Evolutionary conservation across 2,329 filamentous ascomycete genomes (phyloP), one percentile per base, ranked within the genome.

Genomic region (Thelonectria olida): DNA sequence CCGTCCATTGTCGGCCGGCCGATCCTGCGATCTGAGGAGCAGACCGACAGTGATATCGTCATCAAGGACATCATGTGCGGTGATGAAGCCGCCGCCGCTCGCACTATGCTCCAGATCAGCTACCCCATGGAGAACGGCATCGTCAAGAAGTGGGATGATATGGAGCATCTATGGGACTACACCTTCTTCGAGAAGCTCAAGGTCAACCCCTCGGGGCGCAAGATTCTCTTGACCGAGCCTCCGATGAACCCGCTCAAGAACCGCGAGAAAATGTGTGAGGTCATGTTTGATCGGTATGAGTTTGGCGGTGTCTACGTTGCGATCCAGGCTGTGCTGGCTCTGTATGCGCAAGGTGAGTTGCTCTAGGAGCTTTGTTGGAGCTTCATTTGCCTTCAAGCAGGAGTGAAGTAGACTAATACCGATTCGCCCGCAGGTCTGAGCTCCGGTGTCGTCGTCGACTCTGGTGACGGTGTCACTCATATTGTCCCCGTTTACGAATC

Each of bases 71-170:
- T 99, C 77, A 99, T 99, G 96, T 98, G 95, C 81, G 96, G 96
- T 77, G 96, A 99, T 82, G 95, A 99, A 82, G 96, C 96, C 50
- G 94, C 96, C 15, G 93, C 93, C 54, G 95, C 96, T 68, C 90
- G 96, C 74, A 97, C 92, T 65, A 97, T 97, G 93, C 89, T 99
- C 63, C 96, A 99, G 80, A 96, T 99, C 76, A 97, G 91, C 79
- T 99, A 99, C 78, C 96, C 96, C 71, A 99, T 99, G 96, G 96
- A 99, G 80, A 99, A 99, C 78, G 96, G 96, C 73, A 98, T 99
- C 74, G 93, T 99, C 70, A 98, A 97, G 87, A 94, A 93, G 76
- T 99, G 96, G 96, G 96, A 99, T 72, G 96, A 99, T 79, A 99
- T 99, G 96, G 92, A 97, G 83, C 95, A 98, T 76, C 89, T 99